A percentile compares a stretch with the other conserved stretches of the same genome.
Conservation (phyloP, 1,139 yeast genomes). For the Kluyveromyces sp. region DNA sequence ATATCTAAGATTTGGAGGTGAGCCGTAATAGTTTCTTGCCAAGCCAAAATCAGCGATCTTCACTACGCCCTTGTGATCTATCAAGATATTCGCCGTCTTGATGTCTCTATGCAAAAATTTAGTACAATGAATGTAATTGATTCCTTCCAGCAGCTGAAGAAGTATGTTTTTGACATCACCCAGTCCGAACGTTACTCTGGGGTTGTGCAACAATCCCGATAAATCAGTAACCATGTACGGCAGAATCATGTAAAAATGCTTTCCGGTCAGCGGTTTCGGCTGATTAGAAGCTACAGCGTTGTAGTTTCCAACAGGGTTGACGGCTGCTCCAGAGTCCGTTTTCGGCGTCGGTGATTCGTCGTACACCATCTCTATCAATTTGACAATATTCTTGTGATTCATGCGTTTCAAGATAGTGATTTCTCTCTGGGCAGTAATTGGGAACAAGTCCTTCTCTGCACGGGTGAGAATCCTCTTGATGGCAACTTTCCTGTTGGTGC, state of each 20-base stretch:
- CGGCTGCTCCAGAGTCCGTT: slow-evolving; percentile 10
- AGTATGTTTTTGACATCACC: slow-evolving; percentile 79
- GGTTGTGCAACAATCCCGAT: slow-evolving; percentile 86
- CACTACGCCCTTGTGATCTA: slow-evolving; percentile 68
- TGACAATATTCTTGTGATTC: slow-evolving; percentile 64
- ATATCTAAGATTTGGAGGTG: slow-evolving; percentile 46
- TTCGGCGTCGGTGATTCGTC: slow-evolving; percentile 38
- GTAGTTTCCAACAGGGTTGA: slow-evolving; percentile 10
- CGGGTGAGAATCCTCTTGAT: slow-evolving; percentile 77
- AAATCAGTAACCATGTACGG: slow-evolving; percentile 93
- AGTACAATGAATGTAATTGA: slow-evolving; percentile 70
- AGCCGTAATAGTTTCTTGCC: slow-evolving; percentile 75
- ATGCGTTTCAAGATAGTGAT: slow-evolving; percentile 74
- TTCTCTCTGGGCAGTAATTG: slow-evolving; percentile 92
- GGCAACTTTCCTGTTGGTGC: slow-evolving; percentile 59
- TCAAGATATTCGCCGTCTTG: slow-evolving; percentile 85
- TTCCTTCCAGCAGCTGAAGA: slow-evolving; percentile 71
- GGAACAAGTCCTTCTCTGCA: slow-evolving; percentile 86
- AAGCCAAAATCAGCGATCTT: slow-evolving; percentile 93
- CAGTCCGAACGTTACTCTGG: slow-evolving; percentile 52
- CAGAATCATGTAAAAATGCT: slow-evolving; percentile 71
- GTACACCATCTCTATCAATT: slow-evolving; percentile 74
- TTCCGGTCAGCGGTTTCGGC: slow-evolving; percentile 27
- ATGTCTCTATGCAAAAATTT: slow-evolving; percentile 81
- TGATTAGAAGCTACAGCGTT: slow-evolving; percentile 35